Evolutionary conservation across 129 eudicot species (phyloP), one percentile per base, ranked within the genome.

Genomic region (Calendula officinalis): DNA sequence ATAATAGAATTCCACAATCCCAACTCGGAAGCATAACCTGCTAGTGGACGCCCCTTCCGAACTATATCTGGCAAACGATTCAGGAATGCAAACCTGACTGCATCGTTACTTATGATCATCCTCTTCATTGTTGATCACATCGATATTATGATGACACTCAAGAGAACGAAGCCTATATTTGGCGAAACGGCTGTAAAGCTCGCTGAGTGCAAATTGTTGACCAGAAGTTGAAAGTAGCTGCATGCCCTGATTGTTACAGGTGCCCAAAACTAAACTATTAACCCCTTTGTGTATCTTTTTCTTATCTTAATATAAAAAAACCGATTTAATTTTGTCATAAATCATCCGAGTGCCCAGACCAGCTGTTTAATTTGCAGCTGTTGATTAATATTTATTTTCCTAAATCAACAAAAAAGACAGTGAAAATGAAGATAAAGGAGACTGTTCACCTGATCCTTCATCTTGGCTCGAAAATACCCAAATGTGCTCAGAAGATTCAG

Each of bases 391-490:
- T 10, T n/a, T n/a, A n/a, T 8, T 10, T 2, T n/a, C 11, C 8
- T 3, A 0, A 7, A 43, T 43, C 4, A 43, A 43, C 11, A 43
- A 43, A 43, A n/a, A 7, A 43, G 11, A 7, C 11, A 44, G 48
- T 44, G 48, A 5, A 34, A 17, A 53, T 27, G 17, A 46, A 53
- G 36, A 10, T 55, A 33, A 34, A 55, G 15, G n/a, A n/a, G 15
- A 8, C 8, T 10, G 47, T n/a, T 43, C 8, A 55, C 60, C 8
- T 8, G 58, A 55, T 55, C 37, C 60, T 27, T 32, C 60, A 27
- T 55, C 14, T 55, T 55, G 60, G 40, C 60, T 55, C 39, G 39
- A 27, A 55, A 55, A 55, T 8, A 55, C 60, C 60, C 60, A 55
- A 27, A 11, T 8, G 5, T 5, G 8, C 6, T 9, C 10, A 10